A percentile compares a stretch with the other conserved stretches of the same genome.
These are phyloP conservation scores for Colletotrichum sp. DNA, from an alignment of 2,329 filamentous ascomycete species.

Conservation along the genomic window DNA sequence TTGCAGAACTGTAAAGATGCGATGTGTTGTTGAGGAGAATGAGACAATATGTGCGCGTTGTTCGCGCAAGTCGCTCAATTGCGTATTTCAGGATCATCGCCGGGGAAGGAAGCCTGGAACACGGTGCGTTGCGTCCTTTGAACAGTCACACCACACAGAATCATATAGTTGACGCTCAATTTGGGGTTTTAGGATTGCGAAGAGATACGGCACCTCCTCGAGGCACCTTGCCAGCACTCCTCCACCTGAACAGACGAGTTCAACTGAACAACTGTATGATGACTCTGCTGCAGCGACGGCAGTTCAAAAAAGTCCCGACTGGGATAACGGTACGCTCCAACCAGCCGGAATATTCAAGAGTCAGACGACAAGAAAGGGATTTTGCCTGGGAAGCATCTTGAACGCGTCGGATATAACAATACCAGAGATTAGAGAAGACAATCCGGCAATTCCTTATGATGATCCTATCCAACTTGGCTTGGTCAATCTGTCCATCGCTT, in stretches of 20 bases:
- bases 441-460: not conserved
- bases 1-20: slow-evolving; percentile 45
- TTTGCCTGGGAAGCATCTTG: slow-evolving; percentile 37
- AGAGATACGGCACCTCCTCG: not conserved
- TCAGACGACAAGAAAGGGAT: slow-evolving; percentile 35
- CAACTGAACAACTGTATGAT: not conserved
- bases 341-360: slow-evolving; percentile 37
- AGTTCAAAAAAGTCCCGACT: not conserved
- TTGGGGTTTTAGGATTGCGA: not conserved
- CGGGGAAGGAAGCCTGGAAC: slow-evolving; percentile 43
- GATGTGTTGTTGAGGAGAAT: slow-evolving; percentile 30
- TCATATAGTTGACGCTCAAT: not conserved
- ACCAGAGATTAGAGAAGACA: not conserved
- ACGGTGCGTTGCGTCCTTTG: slow-evolving; percentile 25
- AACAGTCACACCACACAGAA: not conserved
- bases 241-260: not conserved
- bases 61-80: slow-evolving; percentile 38
- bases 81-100: slow-evolving; percentile 41
- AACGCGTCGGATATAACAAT: slow-evolving; percentile 9
- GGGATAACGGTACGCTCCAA: slow-evolving; percentile 29
- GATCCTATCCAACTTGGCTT: not conserved
- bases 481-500: not conserved
- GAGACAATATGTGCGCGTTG: slow-evolving; percentile 39
- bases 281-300: not conserved
- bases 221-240: not conserved